Percentiles rank a stretch among this genome's conserved stretches.
phyloP scores from a whole-genome alignment of 768 basidiomycete species.

The Auricularia cornea region DNA sequence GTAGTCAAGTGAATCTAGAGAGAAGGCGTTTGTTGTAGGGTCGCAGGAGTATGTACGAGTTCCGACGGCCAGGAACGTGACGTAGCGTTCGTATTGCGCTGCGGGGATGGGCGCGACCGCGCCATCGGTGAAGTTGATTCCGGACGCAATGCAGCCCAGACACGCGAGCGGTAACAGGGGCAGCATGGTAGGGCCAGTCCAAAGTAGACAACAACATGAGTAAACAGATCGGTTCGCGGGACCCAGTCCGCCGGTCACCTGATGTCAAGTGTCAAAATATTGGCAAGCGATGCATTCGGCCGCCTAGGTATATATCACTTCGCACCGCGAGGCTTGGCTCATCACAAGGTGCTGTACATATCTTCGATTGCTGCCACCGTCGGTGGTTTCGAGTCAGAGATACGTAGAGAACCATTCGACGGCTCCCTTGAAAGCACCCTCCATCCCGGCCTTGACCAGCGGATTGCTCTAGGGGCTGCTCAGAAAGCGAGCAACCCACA shows the following conservation, averaged over 20 bases:
- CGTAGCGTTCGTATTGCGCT: neutral
- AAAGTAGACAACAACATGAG: no score
- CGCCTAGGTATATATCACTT: no score
- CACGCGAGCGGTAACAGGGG: neutral
- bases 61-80: neutral
- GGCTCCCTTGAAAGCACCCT: constrained; percentile 9
- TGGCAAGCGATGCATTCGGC: no score
- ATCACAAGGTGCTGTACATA: no score
- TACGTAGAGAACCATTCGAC: constrained; percentile 10
- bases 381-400: no score
- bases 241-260: no score
- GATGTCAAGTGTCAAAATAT: no score
- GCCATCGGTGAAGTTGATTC: neutral
- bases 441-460: constrained; percentile 8
- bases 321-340: no score
- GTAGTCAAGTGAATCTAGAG: neutral
- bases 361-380: no score
- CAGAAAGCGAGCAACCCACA: neutral
- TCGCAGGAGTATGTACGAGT: neutral
- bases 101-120: neutral
- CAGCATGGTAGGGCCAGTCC: no score
- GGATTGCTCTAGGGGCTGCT: constrained; percentile 3
- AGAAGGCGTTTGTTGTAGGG: neutral
- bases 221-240: no score
- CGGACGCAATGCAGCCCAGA: neutral